Conservation (phyloP, 306 rosid genomes). For the Hippophae rhamnoides region DNA sequence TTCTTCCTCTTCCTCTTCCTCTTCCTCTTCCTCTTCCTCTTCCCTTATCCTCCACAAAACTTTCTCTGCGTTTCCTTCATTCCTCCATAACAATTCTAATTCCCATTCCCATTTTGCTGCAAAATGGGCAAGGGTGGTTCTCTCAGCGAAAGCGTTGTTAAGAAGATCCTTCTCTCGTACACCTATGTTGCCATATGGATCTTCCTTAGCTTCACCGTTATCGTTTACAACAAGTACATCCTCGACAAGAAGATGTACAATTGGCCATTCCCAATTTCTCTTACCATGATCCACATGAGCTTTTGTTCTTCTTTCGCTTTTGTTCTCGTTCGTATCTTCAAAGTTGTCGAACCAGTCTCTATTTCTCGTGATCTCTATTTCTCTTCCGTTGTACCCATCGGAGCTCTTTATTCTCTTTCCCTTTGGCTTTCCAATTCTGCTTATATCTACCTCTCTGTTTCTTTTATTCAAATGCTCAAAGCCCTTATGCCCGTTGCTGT, state of each 20-base stretch:
- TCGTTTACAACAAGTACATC: conserved; percentile 94
- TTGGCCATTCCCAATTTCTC: conserved; percentile 84
- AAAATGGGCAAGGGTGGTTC: conserved; percentile 71
- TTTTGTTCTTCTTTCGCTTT: conserved; percentile 76
- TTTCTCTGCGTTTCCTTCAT: conserved; percentile 5
- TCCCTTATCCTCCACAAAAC: too few species aligned
- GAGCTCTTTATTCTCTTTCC: conserved; percentile 71
- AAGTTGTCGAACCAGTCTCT: conserved; percentile 58
- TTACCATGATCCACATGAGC: conserved; percentile 91
- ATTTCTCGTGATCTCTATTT: conserved; percentile 63
- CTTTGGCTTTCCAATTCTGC: conserved; percentile 93
- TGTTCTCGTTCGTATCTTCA: conserved; percentile 52
- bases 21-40: conserved; percentile 7
- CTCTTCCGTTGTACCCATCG: conserved; percentile 81
- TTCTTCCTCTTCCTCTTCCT: conserved; percentile 12
- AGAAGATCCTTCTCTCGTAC: conserved; percentile 73
- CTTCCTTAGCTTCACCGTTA: conserved; percentile 78
- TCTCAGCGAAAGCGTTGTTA: conserved; percentile 61
- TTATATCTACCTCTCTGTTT: conserved; percentile 80
- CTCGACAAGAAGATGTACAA: conserved; percentile 89
- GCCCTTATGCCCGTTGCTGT: conserved; percentile 96
- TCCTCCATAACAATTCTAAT: neutral
- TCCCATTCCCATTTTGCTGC: neutral
- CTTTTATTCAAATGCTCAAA: conserved; percentile 86
- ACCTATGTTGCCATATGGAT: conserved; percentile 80